Conservation (phyloP, 495 filamentous ascomycete species). For the Aspergillus wentii region DNA sequence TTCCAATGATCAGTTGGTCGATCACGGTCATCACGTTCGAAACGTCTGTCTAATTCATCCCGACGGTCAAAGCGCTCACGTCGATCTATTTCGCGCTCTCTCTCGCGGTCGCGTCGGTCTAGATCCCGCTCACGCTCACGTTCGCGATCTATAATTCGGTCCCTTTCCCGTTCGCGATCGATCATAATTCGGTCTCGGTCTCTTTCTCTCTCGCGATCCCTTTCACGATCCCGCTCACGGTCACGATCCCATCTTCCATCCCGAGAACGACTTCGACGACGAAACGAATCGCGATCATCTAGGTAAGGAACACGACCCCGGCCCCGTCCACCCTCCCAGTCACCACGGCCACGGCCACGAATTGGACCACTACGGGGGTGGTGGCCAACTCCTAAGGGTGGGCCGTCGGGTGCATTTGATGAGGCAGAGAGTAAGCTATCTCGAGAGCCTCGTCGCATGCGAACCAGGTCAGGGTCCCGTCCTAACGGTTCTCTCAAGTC, state of each 20-base stretch:
- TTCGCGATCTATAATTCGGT: slow-evolving; percentile 30
- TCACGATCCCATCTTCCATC: slow-evolving; percentile 55
- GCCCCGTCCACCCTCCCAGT: slow-evolving; percentile 58
- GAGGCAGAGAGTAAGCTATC: slow-evolving; percentile 64
- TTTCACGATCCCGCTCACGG: slow-evolving; percentile 28
- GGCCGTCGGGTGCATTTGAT: slow-evolving; percentile 63
- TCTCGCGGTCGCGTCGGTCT: slow-evolving; percentile 31
- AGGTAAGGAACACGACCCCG: slow-evolving; percentile 49
- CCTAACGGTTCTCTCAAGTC: slow-evolving; percentile 36
- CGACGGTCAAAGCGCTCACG: slow-evolving; percentile 44
- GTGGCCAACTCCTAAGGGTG: slow-evolving; percentile 38
- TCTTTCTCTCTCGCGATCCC: slow-evolving; percentile 38
- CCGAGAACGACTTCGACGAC: slow-evolving; percentile 63
- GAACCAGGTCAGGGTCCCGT: slow-evolving; percentile 36
- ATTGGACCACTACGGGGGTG: slow-evolving; percentile 52
- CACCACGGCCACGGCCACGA: slow-evolving; percentile 60
- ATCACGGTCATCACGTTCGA: slow-evolving; percentile 51
- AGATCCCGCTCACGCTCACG: slow-evolving; percentile 33
- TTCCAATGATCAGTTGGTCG: slow-evolving; percentile 55
- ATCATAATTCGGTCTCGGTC: slow-evolving; percentile 17
- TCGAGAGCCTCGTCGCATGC: slow-evolving; percentile 52
- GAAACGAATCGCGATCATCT: slow-evolving; percentile 57
- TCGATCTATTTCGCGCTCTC: slow-evolving; percentile 33
- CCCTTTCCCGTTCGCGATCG: slow-evolving; percentile 23
- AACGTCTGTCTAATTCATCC: slow-evolving; percentile 38